A percentile compares a stretch with the other conserved stretches of the same genome.
Conservation (phyloP, 2,329 filamentous ascomycete species). For the Cladosporium sp. region DNA sequence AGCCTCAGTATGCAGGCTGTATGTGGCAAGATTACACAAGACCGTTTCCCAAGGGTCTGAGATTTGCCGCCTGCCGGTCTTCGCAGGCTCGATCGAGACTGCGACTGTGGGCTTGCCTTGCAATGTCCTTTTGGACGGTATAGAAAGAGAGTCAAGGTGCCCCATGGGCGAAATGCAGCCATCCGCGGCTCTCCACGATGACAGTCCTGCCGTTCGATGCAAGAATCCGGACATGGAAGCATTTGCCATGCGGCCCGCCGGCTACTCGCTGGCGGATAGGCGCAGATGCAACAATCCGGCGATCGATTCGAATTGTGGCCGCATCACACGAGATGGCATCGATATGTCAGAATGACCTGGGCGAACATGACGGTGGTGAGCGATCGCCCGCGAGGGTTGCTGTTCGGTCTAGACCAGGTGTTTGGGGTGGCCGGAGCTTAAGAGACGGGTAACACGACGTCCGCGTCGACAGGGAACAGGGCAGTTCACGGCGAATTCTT, state of each 20-base stretch:
- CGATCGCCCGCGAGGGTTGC: not conserved
- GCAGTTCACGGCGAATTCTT: slow-evolving; percentile 17
- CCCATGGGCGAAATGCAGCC: not conserved
- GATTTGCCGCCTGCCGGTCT: not conserved
- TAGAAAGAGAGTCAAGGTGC: not conserved
- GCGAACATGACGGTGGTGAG: slow-evolving; percentile 1
- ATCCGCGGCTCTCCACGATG: not conserved
- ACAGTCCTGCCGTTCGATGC: not conserved
- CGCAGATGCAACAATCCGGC: slow-evolving; percentile 12
- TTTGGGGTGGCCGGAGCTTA: slow-evolving; percentile 14
- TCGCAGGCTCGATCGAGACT: slow-evolving; percentile 7
- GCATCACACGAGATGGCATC: not conserved
- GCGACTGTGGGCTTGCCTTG: slow-evolving; percentile 2
- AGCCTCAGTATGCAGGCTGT: slow-evolving; percentile 3
- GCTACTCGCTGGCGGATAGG: slow-evolving; percentile 8
- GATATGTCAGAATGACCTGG: not conserved
- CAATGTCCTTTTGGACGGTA: not conserved
- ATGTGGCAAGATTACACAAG: slow-evolving; percentile 15
- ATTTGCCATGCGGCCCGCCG: not conserved
- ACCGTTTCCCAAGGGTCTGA: not conserved
- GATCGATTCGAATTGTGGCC: not conserved
- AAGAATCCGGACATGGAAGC: not conserved
- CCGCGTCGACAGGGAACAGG: slow-evolving; percentile 18
- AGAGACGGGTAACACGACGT: slow-evolving; percentile 7
- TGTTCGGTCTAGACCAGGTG: slow-evolving; percentile 18